Conservation (phyloP, 176 grass and related monocot species). For the Saccharum spontaneum region DNA sequence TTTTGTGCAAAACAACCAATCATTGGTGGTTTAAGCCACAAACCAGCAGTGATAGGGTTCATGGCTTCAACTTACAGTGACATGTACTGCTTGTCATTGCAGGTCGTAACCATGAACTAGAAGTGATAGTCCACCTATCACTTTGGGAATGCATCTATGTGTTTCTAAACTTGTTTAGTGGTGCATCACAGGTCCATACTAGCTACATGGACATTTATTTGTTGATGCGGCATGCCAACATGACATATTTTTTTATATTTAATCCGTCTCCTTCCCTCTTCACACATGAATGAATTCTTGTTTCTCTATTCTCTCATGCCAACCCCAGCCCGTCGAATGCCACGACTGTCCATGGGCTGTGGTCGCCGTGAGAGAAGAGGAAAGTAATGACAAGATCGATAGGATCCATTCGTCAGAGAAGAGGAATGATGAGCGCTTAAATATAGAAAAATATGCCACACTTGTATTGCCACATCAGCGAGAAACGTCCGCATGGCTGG, state of each 20-base stretch:
- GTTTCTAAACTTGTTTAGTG: too few relatives aligned
- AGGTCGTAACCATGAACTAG: too few relatives aligned
- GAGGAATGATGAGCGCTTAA: neutral
- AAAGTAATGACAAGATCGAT: neutral
- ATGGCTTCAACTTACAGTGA: too few relatives aligned
- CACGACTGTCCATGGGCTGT: fast-evolving
- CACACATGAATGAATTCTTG: neutral
- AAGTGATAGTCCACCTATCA: too few relatives aligned
- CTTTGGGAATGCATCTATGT: too few relatives aligned
- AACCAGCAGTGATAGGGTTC: too few relatives aligned
- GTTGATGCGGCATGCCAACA: neutral
- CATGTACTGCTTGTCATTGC: too few relatives aligned
- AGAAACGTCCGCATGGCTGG: neutral
- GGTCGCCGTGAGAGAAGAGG: neutral
- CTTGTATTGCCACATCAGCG: neutral
- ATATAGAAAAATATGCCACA: neutral
- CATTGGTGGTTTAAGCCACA: too few relatives aligned
- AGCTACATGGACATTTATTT: too few relatives aligned
- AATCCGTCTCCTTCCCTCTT: neutral
- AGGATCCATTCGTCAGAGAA: neutral
- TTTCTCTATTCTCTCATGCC: neutral
- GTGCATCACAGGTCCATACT: too few relatives aligned
- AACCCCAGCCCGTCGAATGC: fast-evolving
- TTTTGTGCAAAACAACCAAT: too few relatives aligned
- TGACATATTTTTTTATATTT: neutral